Conservation (phyloP, 1,139 yeast genomes). For the Meyerozyma elateridarum region DNA sequence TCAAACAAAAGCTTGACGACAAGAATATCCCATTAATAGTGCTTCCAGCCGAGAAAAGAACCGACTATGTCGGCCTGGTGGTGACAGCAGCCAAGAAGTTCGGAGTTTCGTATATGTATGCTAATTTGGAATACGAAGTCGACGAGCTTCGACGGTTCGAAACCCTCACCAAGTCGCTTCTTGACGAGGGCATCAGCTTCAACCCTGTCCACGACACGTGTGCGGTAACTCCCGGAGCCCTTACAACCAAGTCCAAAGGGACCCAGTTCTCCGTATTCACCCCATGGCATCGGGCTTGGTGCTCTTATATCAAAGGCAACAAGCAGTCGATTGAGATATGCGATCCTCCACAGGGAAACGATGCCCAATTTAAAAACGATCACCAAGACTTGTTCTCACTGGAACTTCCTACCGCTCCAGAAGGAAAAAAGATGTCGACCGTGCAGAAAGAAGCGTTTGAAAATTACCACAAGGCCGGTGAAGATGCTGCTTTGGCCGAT, state of each 20-base stretch:
- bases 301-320: conserved; percentile 18
- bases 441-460: conserved; percentile 13
- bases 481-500: conserved; percentile 28
- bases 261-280: conserved; percentile 48
- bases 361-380: neutral
- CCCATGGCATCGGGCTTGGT: conserved; percentile 52
- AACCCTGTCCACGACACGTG: conserved; percentile 43
- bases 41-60: conserved; percentile 24
- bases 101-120: conserved; percentile 28
- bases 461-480: conserved; percentile 32
- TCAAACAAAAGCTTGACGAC: conserved; percentile 24
- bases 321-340: neutral
- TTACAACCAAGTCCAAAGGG: conserved; percentile 38
- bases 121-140: conserved; percentile 46
- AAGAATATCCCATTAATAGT: conserved; percentile 39
- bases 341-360: neutral
- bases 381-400: neutral
- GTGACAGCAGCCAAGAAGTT: conserved; percentile 21
- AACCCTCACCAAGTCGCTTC: conserved; percentile 14
- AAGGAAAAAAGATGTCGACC: conserved; percentile 3
- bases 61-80: conserved; percentile 19
- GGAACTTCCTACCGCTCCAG: neutral
- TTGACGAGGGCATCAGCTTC: conserved; percentile 18
- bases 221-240: conserved; percentile 40
- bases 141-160: conserved; percentile 44